Evolutionary conservation across 768 basidiomycete species (phyloP).

Genomic region (Hemileccinum rubropunctum): DNA sequence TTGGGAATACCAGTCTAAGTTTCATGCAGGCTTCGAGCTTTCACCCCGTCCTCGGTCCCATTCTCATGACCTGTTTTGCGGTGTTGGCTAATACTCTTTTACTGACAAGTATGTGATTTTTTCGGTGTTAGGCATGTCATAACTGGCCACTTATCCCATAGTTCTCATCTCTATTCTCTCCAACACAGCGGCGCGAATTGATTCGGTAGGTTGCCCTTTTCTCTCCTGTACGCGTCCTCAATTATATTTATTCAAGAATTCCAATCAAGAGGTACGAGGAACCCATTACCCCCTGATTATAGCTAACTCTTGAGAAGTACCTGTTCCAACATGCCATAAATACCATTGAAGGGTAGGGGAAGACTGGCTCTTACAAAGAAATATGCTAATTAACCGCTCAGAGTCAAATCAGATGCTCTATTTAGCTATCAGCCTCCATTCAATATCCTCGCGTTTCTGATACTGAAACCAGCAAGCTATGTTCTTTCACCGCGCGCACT

Average conservation of each 20-base stretch:
- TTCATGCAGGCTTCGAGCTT: constrained; percentile 57
- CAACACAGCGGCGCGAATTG: constrained; percentile 81
- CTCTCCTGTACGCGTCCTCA: neutral
- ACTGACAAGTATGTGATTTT: constrained; percentile 61
- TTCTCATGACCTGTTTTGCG: constrained; percentile 78
- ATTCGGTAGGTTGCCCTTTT: constrained; percentile 41
- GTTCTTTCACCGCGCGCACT: constrained; percentile 70
- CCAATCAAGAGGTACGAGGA: constrained; percentile 51
- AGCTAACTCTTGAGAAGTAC: constrained; percentile 50
- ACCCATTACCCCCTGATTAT: neutral
- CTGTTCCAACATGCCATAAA: constrained; percentile 83
- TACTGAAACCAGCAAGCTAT: constrained; percentile 79
- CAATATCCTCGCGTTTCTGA: constrained; percentile 75
- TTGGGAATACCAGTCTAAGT: constrained; percentile 69
- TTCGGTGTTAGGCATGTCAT: neutral
- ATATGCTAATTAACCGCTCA: constrained; percentile 26
- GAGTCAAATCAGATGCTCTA: constrained; percentile 85
- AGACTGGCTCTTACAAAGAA: neutral
- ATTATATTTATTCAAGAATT: constrained; percentile 40
- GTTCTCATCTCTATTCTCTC: constrained; percentile 88
- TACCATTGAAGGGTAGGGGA: constrained; percentile 80
- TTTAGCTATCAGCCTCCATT: constrained; percentile 93
- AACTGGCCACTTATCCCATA: neutral
- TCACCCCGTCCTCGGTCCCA: constrained; percentile 70
- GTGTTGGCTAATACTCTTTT: constrained; percentile 77